A percentile compares a stretch with the other conserved stretches of the same genome.
phyloP scores from a whole-genome alignment of 192 early-diverging fungal genomes.

The Linnemannia exigua region DNA sequence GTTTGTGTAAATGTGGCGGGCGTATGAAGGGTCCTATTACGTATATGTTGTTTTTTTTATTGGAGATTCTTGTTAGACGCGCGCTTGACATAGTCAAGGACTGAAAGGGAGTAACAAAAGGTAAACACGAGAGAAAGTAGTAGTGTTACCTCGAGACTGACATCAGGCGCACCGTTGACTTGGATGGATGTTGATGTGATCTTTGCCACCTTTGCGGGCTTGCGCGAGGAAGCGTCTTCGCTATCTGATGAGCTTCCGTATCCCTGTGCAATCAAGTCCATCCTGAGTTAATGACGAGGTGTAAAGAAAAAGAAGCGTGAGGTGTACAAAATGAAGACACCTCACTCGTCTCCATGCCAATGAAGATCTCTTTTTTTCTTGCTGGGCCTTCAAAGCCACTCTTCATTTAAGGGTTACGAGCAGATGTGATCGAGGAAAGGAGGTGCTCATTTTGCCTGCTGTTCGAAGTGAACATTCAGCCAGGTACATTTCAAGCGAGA shows the following conservation, averaged over 20 bases:
- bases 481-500: background rate
- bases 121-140: background rate
- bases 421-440: background rate
- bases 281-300: background rate
- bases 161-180: constrained; percentile 66
- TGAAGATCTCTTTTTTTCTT: background rate
- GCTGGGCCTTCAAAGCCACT: background rate
- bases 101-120: background rate
- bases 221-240: constrained; percentile 28
- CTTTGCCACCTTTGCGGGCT: constrained; percentile 42
- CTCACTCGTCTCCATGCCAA: background rate
- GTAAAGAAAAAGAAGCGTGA: background rate
- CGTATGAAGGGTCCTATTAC: constrained; percentile 55
- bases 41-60: background rate
- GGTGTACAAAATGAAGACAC: background rate
- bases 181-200: constrained; percentile 4
- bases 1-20: constrained; percentile 63
- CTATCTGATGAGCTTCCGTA: constrained; percentile 53
- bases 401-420: background rate
- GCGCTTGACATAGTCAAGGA: background rate
- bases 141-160: constrained; percentile 68
- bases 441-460: background rate
- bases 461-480: background rate
- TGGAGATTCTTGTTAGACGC: background rate
- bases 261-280: constrained; percentile 56